Conservation (phyloP, 768 basidiomycete species). For the Trametes elegans region DNA sequence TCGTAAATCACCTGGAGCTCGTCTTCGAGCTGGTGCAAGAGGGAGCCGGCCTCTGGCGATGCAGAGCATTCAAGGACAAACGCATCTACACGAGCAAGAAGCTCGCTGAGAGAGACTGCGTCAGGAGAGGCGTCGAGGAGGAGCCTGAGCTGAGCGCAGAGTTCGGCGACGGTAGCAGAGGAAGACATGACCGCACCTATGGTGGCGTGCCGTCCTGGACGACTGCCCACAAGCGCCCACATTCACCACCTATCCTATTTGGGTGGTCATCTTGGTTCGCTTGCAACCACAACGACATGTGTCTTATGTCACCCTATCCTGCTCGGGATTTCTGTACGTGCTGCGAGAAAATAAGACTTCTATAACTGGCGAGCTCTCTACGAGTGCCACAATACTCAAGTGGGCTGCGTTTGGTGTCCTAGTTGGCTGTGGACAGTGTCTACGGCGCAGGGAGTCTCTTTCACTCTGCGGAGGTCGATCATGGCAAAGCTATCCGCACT, state of each 20-base stretch:
- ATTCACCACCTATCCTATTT: neutral
- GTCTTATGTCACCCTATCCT: no score
- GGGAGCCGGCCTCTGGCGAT: constrained; percentile 43
- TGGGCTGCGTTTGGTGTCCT: no score
- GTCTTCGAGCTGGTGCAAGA: constrained; percentile 55
- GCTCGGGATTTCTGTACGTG: no score
- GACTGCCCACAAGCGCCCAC: neutral
- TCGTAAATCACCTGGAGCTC: constrained; percentile 64
- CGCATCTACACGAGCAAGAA: constrained; percentile 50
- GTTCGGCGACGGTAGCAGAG: constrained; percentile 36
- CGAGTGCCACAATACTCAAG: no score
- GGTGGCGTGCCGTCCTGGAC: neutral
- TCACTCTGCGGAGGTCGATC: no score
- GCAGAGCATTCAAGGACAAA: constrained; percentile 52
- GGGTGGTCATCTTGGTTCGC: neutral
- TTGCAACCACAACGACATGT: no score
- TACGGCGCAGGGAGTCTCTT: no score
- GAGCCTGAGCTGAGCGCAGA: constrained; percentile 53
- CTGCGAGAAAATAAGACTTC: no score
- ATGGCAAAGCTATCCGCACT: no score
- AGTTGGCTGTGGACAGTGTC: no score
- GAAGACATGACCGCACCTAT: constrained; percentile 11
- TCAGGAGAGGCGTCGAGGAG: constrained; percentile 55
- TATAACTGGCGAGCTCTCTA: no score
- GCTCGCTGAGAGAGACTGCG: constrained; percentile 46